phyloP scores from a whole-genome alignment of 495 filamentous ascomycete species.

The Aspergillus panamensis region DNA sequence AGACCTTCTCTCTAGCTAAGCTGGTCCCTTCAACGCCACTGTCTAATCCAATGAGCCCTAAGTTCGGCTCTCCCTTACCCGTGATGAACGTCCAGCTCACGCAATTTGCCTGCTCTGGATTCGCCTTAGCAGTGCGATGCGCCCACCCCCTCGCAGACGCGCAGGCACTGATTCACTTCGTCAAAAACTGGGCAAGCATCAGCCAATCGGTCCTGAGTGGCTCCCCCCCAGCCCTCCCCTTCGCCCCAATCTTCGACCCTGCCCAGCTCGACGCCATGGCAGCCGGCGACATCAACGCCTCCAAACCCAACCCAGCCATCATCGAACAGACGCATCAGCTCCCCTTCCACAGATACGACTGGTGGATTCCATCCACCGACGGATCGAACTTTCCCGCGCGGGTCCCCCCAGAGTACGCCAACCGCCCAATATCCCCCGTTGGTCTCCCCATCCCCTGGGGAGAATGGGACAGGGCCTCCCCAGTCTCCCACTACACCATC shows the following conservation, averaged over 20 bases:
- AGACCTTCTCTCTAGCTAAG: slow-evolving; percentile 16
- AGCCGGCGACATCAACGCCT: slow-evolving; percentile 30
- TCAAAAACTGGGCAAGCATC: slow-evolving; percentile 41
- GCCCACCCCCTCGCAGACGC: slow-evolving; percentile 50
- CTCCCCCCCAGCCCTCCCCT: slow-evolving; percentile 2
- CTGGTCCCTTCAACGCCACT: slow-evolving; percentile 14
- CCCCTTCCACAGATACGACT: slow-evolving; percentile 33
- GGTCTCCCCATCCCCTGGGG: slow-evolving; percentile 26
- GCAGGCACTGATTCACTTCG: slow-evolving; percentile 42
- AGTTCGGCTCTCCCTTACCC: slow-evolving; percentile 25
- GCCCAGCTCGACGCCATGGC: slow-evolving; percentile 26
- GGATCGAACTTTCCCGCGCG: slow-evolving; percentile 10
- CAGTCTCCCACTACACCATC: slow-evolving; percentile 23
- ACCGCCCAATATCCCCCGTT: slow-evolving; percentile 11
- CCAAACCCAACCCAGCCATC: slow-evolving; percentile 18
- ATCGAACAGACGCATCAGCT: slow-evolving; percentile 18
- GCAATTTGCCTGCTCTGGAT: slow-evolving; percentile 38
- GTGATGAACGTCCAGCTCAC: slow-evolving; percentile 39
- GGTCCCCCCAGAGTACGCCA: slow-evolving; percentile 19
- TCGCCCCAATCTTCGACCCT: slow-evolving; percentile 29
- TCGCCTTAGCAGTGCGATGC: slow-evolving; percentile 38
- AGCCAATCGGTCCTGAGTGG: slow-evolving; percentile 19
- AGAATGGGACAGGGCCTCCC: slow-evolving; percentile 24
- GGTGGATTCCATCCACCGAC: slow-evolving; percentile 26
- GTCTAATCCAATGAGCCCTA: slow-evolving; percentile 15